phyloP scores from a whole-genome alignment of 139 green algal species.

The Astrephomene gubernaculifera region DNA sequence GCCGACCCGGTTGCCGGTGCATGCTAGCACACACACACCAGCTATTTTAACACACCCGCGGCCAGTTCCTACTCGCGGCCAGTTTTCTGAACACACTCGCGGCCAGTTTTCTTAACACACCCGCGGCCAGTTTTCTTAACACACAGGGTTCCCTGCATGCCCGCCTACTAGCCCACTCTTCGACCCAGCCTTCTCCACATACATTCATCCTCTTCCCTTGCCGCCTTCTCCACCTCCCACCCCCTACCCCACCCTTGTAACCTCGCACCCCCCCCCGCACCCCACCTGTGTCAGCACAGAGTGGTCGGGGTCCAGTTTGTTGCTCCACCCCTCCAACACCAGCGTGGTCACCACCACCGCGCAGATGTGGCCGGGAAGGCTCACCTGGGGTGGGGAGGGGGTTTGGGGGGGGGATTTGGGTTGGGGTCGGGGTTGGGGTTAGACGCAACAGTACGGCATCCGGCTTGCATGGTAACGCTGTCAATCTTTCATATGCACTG shows the following conservation, averaged over 20 bases:
- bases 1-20: too few relatives aligned
- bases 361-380: slow-evolving; percentile 88
- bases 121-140: too few relatives aligned
- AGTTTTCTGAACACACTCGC: too few relatives aligned
- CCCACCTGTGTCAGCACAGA: slow-evolving; percentile 70
- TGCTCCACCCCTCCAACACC: slow-evolving; percentile 91
- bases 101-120: too few relatives aligned
- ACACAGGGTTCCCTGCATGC: too few relatives aligned
- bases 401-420: neutral
- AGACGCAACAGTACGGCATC: neutral
- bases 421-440: neutral
- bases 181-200: too few relatives aligned
- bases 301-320: slow-evolving; percentile 76
- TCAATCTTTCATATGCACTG: neutral
- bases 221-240: neutral
- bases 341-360: slow-evolving; percentile 89
- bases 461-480: neutral
- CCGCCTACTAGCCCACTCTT: too few relatives aligned
- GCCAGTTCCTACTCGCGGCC: too few relatives aligned
- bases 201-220: too few relatives aligned
- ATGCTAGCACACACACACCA: too few relatives aligned
- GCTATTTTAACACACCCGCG: too few relatives aligned
- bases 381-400: slow-evolving; percentile 57
- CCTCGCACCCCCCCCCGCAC: neutral
- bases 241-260: neutral